Evolutionary conservation across 441 rosid genomes (phyloP), one percentile per base, ranked within the genome.

Genomic region (Croton laevigatus): DNA sequence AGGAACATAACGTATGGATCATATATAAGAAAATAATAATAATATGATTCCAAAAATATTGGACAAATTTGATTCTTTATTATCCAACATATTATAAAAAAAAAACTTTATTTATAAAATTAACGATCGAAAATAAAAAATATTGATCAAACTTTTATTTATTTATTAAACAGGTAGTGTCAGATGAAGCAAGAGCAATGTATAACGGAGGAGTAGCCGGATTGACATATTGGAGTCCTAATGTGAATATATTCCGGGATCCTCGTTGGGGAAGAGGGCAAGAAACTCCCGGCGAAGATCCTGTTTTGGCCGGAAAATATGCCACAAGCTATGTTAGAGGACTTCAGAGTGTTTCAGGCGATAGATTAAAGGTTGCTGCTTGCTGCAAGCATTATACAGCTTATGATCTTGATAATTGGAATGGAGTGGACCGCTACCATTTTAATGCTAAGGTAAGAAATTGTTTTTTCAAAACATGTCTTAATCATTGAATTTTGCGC

Each of bases 201-300:
- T 92, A 88, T 75, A 94, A 94, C 34, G 96, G 94, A 10, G 99
- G 98, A 20, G 23, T 46, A 79, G 98, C 94, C 3, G 99, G 99
- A 71, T 82, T 94, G 68, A 94, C 99, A 0, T 94, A 80, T 27
- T 94, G 98, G 99, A 92, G 98, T 81, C 99, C 99, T 8, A 94
- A 94, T 59, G 98, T 94, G 12, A 94, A 94, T 74, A 85, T 94
- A 34, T 85, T 94, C 57, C 81, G 99, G 11, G 99, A 94, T 75
- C 99, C 99, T 12, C 75, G 99, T 19, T 92, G 99, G 99, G 99
- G 99, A 23, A 83, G 97, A 53, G 96, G 97, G 17, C 98, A 90
- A 75, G 98, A 94, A 73, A 91, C 98, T 23, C 97, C 98, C 53
- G 99, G 99, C 3, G 99, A 94, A 78, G 99, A 94, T 49, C 99